phyloP scores from a whole-genome alignment of 495 filamentous ascomycete genomes.

The Xylaria sp. region DNA sequence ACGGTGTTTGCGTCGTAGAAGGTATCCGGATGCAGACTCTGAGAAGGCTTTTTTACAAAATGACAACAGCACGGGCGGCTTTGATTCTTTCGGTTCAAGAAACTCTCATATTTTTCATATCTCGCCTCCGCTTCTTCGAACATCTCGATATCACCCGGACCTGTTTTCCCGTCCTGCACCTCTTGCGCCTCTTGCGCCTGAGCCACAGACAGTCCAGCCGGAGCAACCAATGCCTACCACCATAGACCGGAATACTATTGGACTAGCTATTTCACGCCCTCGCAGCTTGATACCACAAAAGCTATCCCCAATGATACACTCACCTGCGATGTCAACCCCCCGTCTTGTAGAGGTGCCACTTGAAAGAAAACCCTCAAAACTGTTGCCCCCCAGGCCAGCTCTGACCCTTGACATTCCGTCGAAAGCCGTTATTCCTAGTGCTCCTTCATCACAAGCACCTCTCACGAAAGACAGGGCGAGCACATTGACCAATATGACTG shows the following conservation, averaged over 20 bases:
- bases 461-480: conserved; percentile 44
- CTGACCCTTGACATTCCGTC: conserved; percentile 44
- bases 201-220: conserved; percentile 31
- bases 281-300: conserved; percentile 33
- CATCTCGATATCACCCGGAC: conserved; percentile 22
- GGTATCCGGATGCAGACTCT: conserved; percentile 37
- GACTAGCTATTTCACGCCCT: conserved; percentile 51
- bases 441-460: conserved; percentile 25
- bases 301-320: conserved; percentile 22
- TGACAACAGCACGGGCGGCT: conserved; percentile 10
- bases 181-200: conserved; percentile 41
- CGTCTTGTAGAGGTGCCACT: conserved; percentile 2
- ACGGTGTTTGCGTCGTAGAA: conserved; percentile 46
- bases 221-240: conserved; percentile 34
- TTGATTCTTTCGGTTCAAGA: conserved; percentile 22
- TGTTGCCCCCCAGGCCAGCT: conserved; percentile 40
- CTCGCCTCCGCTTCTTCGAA: conserved; percentile 35
- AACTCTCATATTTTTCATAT: conserved; percentile 37
- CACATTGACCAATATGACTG: conserved; percentile 55
- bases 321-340: conserved; percentile 14
- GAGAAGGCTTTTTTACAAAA: conserved; percentile 47
- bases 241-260: conserved; percentile 43
- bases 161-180: conserved; percentile 24
- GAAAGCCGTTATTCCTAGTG: conserved; percentile 18
- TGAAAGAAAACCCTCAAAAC: conserved; percentile 29